These are phyloP conservation scores for Sporopachydermia quercuum DNA, from an alignment of 805 yeast species.

Conservation along the genomic window DNA sequence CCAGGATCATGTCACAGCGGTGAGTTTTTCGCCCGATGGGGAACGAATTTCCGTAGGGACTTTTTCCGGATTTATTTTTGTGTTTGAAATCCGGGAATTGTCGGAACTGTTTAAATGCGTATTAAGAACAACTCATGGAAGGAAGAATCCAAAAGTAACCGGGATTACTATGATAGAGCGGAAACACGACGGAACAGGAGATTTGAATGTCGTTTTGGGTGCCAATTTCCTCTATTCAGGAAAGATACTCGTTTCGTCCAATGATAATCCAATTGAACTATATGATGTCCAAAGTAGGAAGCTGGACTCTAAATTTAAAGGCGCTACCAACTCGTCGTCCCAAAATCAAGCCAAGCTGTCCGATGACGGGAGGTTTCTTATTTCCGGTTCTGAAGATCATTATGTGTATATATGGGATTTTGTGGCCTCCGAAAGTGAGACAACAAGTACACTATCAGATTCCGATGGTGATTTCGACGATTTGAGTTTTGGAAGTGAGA, in stretches of 20 bases:
- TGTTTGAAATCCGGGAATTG: conserved; percentile 41
- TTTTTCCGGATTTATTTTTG: conserved; percentile 49
- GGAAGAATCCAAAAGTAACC: conserved; percentile 1
- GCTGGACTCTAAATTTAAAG: conserved; percentile 56
- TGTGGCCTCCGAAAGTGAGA: conserved; percentile 12
- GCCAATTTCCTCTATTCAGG: not conserved
- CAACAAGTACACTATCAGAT: no score
- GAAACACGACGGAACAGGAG: not conserved
- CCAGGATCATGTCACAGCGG: conserved; percentile 57
- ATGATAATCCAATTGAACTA: conserved; percentile 65
- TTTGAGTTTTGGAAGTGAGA: no score
- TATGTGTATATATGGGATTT: conserved; percentile 68
- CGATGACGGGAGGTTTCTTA: conserved; percentile 41
- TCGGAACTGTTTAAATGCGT: not conserved
- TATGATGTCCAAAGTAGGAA: conserved; percentile 39
- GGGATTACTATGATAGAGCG: not conserved
- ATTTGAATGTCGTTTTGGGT: not conserved
- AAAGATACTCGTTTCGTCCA: conserved; percentile 53
- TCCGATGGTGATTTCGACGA: no score
- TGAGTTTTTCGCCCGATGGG: conserved; percentile 54
- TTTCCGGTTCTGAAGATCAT: conserved; percentile 80
- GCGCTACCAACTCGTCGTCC: conserved; percentile 53
- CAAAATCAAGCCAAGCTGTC: conserved; percentile 55
- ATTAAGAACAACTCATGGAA: not conserved
- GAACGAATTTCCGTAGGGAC: conserved; percentile 56